Base-by-base conservation (phyloP, 2,329 filamentous ascomycete species). In the Sarocladium strictum region DNA sequence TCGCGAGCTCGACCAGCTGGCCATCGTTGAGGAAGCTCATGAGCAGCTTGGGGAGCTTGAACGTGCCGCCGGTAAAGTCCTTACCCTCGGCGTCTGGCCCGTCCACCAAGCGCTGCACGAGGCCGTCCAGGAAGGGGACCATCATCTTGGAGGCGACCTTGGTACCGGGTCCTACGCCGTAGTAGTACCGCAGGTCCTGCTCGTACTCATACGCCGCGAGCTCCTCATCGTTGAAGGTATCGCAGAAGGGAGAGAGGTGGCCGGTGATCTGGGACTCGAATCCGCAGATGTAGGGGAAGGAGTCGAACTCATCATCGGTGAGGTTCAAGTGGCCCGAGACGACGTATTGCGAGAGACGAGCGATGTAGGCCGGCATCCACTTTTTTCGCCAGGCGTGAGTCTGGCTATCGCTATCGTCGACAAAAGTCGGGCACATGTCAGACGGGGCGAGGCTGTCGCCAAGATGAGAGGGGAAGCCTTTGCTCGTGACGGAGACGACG, bases 211-310 rank as follows among this genome's bases (percentile, higher is more conserved):
- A 88, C 59, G 79, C 69, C 27, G 77, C 70, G 54, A 86, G 73
- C 65, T 89, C 85, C 2, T 80, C 71, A 32, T 84, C 72, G 2
- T 77, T 83, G 61, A 86, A 84, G 15, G 85, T 72, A 52, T 72
- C 70, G 63, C 85, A 88, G 72, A 81, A 87, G 0, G 83, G 80
- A 3, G 81, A 86, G 3, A 80, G 65, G 2, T 68, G 69, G 1
- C 85, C 84, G 0, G 75, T 81, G 58, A 88, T 86, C 61, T 88
- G 85, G 3, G 78, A 83, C 61, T 89, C 85, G 56, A 86, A 89
- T 3, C 83, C 85, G 60, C 85, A 89, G n/a, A 87, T 73, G 60
- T 88, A 87, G 0, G 84, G 83, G 52, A 88, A 83, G 43, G 78
- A 76, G 7, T 69, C 72, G 38, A 84, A 70, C 55, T 87, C 81